Percentiles rank a stretch among this genome's conserved stretches.
Conservation (phyloP, 352 stramenopile genomes). For the Globisporangium apiculatum region DNA sequence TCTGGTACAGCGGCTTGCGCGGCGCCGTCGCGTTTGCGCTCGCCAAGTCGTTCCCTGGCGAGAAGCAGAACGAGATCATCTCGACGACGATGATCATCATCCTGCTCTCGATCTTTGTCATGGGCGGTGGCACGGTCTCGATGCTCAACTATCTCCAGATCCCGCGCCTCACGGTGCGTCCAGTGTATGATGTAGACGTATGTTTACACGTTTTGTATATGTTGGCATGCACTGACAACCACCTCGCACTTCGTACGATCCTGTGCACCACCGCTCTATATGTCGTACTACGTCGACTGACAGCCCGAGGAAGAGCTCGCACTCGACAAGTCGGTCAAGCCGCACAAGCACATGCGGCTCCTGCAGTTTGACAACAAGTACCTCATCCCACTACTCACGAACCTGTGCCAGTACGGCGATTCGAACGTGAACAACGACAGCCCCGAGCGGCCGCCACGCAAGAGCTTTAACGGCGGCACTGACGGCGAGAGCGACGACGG, state of each 20-base stretch:
- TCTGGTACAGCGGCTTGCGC: constrained; percentile 92
- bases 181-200: too few species aligned
- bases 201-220: background rate
- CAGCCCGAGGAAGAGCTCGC: constrained; percentile 67
- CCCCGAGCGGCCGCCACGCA: constrained; percentile 17
- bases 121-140: constrained; percentile 86
- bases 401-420: constrained; percentile 49
- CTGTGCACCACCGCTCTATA: too few species aligned
- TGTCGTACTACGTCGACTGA: too few species aligned
- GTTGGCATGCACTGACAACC: too few species aligned
- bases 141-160: constrained; percentile 87
- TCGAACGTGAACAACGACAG: constrained; percentile 22
- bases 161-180: constrained; percentile 60
- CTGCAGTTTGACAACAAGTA: constrained; percentile 87
- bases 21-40: constrained; percentile 91
- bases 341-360: constrained; percentile 73
- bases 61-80: constrained; percentile 82
- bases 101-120: constrained; percentile 88
- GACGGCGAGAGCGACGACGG: constrained; percentile 24
- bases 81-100: constrained; percentile 91
- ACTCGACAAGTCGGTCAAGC: constrained; percentile 72
- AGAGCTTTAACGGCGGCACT: constrained; percentile 36
- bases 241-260: background rate
- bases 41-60: constrained; percentile 85
- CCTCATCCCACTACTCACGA: constrained; percentile 73